Base-by-base conservation (phyloP, 768 basidiomycete genomes). In the Rubroboletus satanas region DNA sequence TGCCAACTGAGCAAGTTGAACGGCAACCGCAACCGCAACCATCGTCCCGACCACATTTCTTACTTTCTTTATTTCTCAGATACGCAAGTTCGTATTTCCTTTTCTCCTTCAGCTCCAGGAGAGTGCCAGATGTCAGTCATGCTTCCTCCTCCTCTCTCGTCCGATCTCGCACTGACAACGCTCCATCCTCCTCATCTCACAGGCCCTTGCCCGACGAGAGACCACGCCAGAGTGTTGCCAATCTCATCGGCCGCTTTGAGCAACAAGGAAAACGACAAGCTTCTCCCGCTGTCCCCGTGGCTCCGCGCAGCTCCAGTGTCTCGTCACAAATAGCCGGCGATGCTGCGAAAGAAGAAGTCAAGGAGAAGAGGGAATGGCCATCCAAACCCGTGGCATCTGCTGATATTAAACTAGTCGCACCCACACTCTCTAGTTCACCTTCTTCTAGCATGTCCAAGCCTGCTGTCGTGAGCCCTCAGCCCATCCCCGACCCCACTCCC, bases 141-240 rank as follows among this genome's bases (percentile, higher is more conserved):
- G n/a, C 55, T 56, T 44, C 15, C 37, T 42, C 41, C 51, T 29
- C 15, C 32, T 23, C 12, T 21, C 18, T 32, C 47, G n/a, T 47
- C 51, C 32, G 53, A 58, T 61, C 46, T 54, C 51, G 37, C 32
- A 45, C 59, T 63, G 41, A 71, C 54, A 7, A 11, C 36, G 38
- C 28, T 15, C 39, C 39, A 26, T 51, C 33, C 17, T 49, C 31
- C 17, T 50, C 62, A 58, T 57, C 56, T 58, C 61, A 58, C 66
- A 92, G 90, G 90, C 87, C 88, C 52, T 74, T 91, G 58, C 90
- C 91, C 71, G 90, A 93, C 78, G 91, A 93, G 74, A 82, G 87
- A 66, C 90, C 90, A 46, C 87, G 91, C 56, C 83, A 82, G 68
- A 90, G 87, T 64, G 91, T 93, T 45, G 91, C 91, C 59, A 93